These are phyloP conservation scores for Cerrena zonata DNA, from an alignment of 1,284 basidiomycete species.

Conservation along the genomic window DNA sequence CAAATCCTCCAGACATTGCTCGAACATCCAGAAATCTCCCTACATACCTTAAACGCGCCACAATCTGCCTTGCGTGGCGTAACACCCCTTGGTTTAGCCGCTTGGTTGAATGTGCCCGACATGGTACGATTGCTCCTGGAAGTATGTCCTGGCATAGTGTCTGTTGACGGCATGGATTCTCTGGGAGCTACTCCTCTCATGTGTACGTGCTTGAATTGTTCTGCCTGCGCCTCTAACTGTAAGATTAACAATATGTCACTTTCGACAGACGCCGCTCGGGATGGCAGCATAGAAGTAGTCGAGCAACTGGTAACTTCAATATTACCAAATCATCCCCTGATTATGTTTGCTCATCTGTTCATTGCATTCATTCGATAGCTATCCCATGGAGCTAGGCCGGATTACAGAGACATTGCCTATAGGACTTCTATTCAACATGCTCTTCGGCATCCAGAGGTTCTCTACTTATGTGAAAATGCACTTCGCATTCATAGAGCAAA, in stretches of 20 bases:
- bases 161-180: conserved; percentile 64
- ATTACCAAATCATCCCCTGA: conserved; percentile 7
- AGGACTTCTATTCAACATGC: conserved; percentile 66
- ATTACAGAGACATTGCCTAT: conserved; percentile 62
- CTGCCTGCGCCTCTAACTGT: conserved; percentile 5
- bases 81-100: conserved; percentile 67
- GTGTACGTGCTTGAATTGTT: conserved; percentile 64
- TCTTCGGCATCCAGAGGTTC: conserved; percentile 49
- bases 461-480: conserved; percentile 64
- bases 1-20: conserved; percentile 49
- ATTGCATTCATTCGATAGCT: conserved; percentile 34
- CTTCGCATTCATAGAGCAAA: conserved; percentile 54
- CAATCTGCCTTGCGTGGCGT: conserved; percentile 61
- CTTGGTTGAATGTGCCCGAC: conserved; percentile 61
- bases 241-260: neutral
- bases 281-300: conserved; percentile 59
- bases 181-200: conserved; percentile 71
- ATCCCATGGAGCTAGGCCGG: conserved; percentile 61
- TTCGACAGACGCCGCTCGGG: conserved; percentile 62
- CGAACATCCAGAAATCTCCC: conserved; percentile 48
- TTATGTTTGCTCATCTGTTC: conserved; percentile 15
- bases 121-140: conserved; percentile 56
- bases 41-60: conserved; percentile 65
- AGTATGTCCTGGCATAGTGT: conserved; percentile 50
- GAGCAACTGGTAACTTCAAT: conserved; percentile 48